Evolutionary conservation across 2,329 filamentous ascomycete genomes (phyloP).

Genomic region (Aspergillus pseudoterreus): DNA sequence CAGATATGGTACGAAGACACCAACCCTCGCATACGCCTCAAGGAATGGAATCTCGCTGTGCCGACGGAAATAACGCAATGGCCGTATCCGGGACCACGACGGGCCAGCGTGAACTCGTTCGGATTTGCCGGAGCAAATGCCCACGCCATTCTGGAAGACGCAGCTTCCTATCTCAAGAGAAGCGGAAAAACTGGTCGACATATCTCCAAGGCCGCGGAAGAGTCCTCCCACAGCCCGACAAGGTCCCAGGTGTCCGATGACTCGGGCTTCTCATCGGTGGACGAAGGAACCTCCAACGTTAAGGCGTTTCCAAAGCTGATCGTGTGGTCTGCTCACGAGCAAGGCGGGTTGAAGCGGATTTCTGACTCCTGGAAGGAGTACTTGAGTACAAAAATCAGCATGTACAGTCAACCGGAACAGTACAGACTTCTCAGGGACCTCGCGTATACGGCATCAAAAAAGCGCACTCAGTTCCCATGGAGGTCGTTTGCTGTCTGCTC

Average conservation of each 20-base stretch:
- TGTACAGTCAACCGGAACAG: background rate
- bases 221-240: background rate
- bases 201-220: background rate
- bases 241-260: background rate
- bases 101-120: slow-evolving; percentile 5
- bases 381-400: background rate
- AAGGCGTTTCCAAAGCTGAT: background rate
- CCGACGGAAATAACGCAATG: slow-evolving; percentile 1
- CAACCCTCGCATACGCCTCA: slow-evolving; percentile 1
- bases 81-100: slow-evolving; percentile 1
- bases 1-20: slow-evolving; percentile 28
- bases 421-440: background rate
- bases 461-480: slow-evolving; percentile 2
- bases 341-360: background rate
- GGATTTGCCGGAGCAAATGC: slow-evolving; percentile 12
- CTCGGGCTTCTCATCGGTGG: background rate
- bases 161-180: background rate
- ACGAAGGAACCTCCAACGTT: background rate
- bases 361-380: background rate
- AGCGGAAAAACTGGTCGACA: background rate
- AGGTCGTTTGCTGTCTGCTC: background rate
- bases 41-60: slow-evolving; percentile 1
- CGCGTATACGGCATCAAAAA: slow-evolving; percentile 3
- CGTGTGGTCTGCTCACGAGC: background rate
- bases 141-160: slow-evolving; percentile 1